Evolutionary conservation across 352 stramenopile species (phyloP).

Genomic region (Phytophthora citricola): DNA sequence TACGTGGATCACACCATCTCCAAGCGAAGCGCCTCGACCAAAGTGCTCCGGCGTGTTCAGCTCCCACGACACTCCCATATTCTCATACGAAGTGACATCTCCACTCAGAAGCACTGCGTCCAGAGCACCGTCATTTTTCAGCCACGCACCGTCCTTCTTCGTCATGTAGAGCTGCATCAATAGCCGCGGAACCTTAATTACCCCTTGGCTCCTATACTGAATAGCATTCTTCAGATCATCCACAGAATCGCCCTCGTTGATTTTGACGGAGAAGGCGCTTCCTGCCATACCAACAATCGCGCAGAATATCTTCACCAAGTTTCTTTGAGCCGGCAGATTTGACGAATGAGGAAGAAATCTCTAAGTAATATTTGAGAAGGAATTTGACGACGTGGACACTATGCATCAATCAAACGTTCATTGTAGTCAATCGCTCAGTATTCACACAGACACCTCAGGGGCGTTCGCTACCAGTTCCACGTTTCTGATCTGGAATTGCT

Average conservation of each 20-base stretch:
- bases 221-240: slow-evolving; percentile 10
- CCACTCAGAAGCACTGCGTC: slow-evolving; percentile 8
- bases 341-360: background rate
- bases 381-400: too few species aligned
- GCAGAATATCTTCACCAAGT: background rate
- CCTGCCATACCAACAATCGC: background rate
- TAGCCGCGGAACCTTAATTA: background rate
- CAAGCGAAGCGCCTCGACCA: slow-evolving; percentile 7
- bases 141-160: slow-evolving; percentile 9
- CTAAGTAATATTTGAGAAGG: too few species aligned
- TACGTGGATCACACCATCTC: slow-evolving; percentile 17
- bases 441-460: too few species aligned
- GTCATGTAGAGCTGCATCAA: slow-evolving; percentile 6
- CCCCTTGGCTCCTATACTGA: background rate
- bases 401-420: too few species aligned
- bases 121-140: slow-evolving; percentile 10
- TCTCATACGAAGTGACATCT: slow-evolving; percentile 14
- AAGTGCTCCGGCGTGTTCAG: slow-evolving; percentile 16
- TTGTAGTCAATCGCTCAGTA: too few species aligned
- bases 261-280: background rate
- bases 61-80: slow-evolving; percentile 18
- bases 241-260: background rate
- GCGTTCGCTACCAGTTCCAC: too few species aligned
- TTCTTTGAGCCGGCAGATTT: background rate
- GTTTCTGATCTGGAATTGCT: too few species aligned